These are phyloP conservation scores for Entomortierella chlamydospora DNA, from an alignment of 192 early-diverging fungal genomes.

Conservation along the genomic window DNA sequence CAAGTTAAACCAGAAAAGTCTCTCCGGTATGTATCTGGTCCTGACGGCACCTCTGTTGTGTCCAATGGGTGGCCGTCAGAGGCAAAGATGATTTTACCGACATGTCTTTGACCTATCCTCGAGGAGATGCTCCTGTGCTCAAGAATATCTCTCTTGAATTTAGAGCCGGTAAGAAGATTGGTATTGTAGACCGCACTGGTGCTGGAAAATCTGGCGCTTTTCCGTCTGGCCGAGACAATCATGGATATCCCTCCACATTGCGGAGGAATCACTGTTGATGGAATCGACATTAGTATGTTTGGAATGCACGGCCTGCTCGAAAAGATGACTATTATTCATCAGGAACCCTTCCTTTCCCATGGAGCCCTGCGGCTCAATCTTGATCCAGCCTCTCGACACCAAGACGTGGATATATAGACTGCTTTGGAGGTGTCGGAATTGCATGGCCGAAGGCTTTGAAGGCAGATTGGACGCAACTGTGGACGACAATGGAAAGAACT, in stretches of 20 bases:
- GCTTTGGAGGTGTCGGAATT: slow-evolving; percentile 76
- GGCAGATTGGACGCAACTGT: slow-evolving; percentile 77
- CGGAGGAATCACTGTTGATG: slow-evolving; percentile 72
- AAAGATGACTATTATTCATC: slow-evolving; percentile 69
- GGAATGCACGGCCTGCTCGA: slow-evolving; percentile 68
- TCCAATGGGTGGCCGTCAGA: slow-evolving; percentile 66
- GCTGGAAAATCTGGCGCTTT: slow-evolving; percentile 64
- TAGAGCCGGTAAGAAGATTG: slow-evolving; percentile 49
- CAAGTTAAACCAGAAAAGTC: slow-evolving; percentile 59
- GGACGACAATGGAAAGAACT: slow-evolving; percentile 84
- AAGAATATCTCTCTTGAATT: slow-evolving; percentile 69
- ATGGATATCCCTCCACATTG: slow-evolving; percentile 35
- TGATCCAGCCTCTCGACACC: slow-evolving; percentile 61
- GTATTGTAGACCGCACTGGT: slow-evolving; percentile 31
- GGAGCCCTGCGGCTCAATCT: slow-evolving; percentile 68
- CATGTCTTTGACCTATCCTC: slow-evolving; percentile 67
- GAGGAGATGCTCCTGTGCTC: slow-evolving; percentile 58
- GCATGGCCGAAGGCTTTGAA: slow-evolving; percentile 66
- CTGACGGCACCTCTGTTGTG: slow-evolving; percentile 18
- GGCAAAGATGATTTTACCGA: slow-evolving; percentile 68
- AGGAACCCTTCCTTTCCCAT: slow-evolving; percentile 71
- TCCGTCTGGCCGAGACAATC: slow-evolving; percentile 74
- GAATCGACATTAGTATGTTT: slow-evolving; percentile 68
- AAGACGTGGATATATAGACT: slow-evolving; percentile 73
- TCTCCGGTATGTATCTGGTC: slow-evolving; percentile 36